phyloP scores from a whole-genome alignment of 2,329 filamentous ascomycete genomes.

The Exophiala viscosa region DNA sequence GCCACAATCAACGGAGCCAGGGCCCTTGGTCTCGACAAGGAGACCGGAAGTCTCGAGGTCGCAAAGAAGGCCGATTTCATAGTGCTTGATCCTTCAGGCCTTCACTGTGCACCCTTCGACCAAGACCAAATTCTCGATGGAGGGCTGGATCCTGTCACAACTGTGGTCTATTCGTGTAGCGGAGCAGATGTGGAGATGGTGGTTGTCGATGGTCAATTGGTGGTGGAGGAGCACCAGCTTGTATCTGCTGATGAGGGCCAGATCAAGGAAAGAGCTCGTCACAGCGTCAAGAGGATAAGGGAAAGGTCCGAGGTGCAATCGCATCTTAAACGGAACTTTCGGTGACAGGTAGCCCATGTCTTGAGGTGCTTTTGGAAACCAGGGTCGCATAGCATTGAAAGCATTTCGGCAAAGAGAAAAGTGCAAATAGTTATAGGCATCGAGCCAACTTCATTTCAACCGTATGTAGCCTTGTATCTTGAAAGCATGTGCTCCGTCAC shows the following conservation, averaged over 20 bases:
- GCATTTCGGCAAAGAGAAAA: too few relatives aligned
- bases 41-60: slow-evolving; percentile 39
- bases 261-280: slow-evolving; percentile 39
- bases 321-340: slow-evolving; percentile 1
- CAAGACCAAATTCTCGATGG: slow-evolving; percentile 31
- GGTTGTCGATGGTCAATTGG: slow-evolving; percentile 41
- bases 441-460: not conserved
- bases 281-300: slow-evolving; percentile 16
- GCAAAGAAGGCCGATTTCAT: slow-evolving; percentile 44
- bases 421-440: too few relatives aligned
- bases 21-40: slow-evolving; percentile 43
- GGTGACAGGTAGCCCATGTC: not conserved
- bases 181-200: slow-evolving; percentile 45
- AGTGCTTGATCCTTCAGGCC: slow-evolving; percentile 31
- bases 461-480: slow-evolving; percentile 17
- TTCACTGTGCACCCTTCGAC: slow-evolving; percentile 40
- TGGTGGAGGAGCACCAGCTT: slow-evolving; percentile 38
- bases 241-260: slow-evolving; percentile 41
- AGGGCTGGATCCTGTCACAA: slow-evolving; percentile 39
- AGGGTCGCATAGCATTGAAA: too few relatives aligned
- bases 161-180: slow-evolving; percentile 43
- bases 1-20: slow-evolving; percentile 51
- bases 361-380: too few relatives aligned
- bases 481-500: slow-evolving; percentile 25
- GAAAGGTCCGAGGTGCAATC: not conserved